Conservation (phyloP, 179 eudicot species). For the Pouteria campechiana region DNA sequence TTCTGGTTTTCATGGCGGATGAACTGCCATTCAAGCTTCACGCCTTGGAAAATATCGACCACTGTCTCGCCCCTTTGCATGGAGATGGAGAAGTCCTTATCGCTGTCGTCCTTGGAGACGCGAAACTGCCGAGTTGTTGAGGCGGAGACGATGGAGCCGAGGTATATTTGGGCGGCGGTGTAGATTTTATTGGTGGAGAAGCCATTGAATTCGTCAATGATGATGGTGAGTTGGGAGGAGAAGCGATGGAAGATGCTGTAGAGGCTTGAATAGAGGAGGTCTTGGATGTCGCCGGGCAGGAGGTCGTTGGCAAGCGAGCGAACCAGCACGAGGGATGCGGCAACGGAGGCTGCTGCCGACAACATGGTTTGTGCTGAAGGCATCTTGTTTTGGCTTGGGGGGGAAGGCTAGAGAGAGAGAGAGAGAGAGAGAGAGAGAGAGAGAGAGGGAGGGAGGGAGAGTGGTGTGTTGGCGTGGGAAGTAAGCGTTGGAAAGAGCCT, state of each 20-base stretch:
- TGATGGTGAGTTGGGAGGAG: constrained; percentile 22
- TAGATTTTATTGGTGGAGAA: constrained; percentile 30
- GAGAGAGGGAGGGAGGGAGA: too few relatives aligned
- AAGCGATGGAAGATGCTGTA: constrained; percentile 21
- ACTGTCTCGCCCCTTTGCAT: constrained; percentile 31
- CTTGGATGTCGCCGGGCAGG: constrained; percentile 35
- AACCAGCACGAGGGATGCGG: constrained; percentile 33
- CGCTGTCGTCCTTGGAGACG: constrained; percentile 24
- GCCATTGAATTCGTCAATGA: constrained; percentile 37
- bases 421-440: too few relatives aligned
- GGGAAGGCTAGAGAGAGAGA: too few relatives aligned
- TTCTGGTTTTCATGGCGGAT: background rate
- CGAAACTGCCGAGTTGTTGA: constrained; percentile 21
- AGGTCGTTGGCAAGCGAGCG: constrained; percentile 31
- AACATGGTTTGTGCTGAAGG: constrained; percentile 21
- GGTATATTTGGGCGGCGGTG: constrained; percentile 35
- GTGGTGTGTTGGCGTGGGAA: too few relatives aligned
- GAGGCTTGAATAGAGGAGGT: constrained; percentile 21
- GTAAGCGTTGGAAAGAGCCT: too few relatives aligned
- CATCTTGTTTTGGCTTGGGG: too few relatives aligned
- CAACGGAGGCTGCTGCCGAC: constrained; percentile 30
- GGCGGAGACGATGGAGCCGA: constrained; percentile 21
- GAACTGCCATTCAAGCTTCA: constrained; percentile 27
- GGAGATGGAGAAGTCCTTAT: constrained; percentile 14
- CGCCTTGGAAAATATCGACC: constrained; percentile 26